Evolutionary conservation across 2,329 filamentous ascomycete species (phyloP), one percentile per base, ranked within the genome.

Genomic region (Emergomyces orientalis): DNA sequence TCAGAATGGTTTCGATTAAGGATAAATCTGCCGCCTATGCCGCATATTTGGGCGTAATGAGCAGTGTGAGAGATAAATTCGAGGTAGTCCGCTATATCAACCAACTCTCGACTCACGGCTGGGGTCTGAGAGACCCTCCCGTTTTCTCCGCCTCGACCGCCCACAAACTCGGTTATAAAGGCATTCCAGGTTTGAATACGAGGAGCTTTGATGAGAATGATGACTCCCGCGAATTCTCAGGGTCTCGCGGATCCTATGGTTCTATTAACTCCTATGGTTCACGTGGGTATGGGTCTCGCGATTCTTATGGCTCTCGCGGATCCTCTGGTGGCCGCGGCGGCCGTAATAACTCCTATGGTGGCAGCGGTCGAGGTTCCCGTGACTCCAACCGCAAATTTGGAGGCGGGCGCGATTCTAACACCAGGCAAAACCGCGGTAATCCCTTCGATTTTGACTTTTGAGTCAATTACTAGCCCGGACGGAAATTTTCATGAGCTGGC

Each of bases 21-120:
- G 72, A 75, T 27, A 79, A 80, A 62, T 72, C 71, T 19, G 81
- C 79, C 67, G 76, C 79, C 2, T 86, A 86, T 72, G 80, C 83
- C 70, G 81, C 80, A 5, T 86, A 82, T 81, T 72, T 85, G 62
- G 45, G 61, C 5, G 45, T 49, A 22, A 22, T 63, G 27, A 32
- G 49, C 2, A 2, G 8, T 3, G 32, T 22, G 4, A 30, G 39
- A 19, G 60, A 64, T 41, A 59, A 52, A 47, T 55, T 34, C 8
- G 43, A 54, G 45, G 25, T 60, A n/a, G 19, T 54, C 22, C 54
- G 56, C n/a, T 27, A 30, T 14, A 25, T 63, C 11, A 56, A 63
- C 76, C 74, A n/a, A 70, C 77, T 1, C 70, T 70, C 11, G 52
- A 62, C 0, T 74, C 80, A 14, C 75, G 84, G 0, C 22, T 69